These are phyloP conservation scores for Echinochloa phyllopogon DNA, from an alignment of 176 grass and related monocot species.

Conservation along the genomic window DNA sequence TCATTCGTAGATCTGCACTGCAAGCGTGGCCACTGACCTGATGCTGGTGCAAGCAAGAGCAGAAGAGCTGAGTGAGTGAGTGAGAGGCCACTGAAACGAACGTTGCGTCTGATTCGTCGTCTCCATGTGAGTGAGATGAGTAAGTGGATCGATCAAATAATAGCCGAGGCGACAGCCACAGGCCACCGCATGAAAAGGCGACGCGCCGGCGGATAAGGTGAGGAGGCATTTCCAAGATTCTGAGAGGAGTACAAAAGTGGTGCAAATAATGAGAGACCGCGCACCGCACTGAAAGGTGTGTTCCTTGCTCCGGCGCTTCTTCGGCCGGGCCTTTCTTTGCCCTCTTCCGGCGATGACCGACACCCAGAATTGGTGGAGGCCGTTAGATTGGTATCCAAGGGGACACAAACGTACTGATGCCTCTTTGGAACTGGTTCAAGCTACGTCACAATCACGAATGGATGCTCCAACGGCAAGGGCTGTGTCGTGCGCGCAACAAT, in stretches of 20 bases:
- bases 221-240: neutral
- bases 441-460: neutral
- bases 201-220: conserved; percentile 30
- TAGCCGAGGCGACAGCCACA: neutral
- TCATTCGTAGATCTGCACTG: neutral
- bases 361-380: neutral
- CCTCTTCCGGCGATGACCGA: neutral
- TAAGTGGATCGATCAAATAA: neutral
- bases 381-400: neutral
- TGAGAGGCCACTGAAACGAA: neutral
- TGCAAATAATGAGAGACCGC: neutral
- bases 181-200: neutral
- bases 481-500: neutral
- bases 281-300: neutral
- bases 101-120: neutral
- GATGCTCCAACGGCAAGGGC: conserved; percentile 12
- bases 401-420: neutral
- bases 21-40: neutral
- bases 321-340: neutral
- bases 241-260: neutral
- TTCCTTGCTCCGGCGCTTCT: neutral
- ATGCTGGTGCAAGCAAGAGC: neutral
- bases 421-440: neutral
- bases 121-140: neutral
- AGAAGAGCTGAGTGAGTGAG: neutral